Evolutionary conservation across 2,329 filamentous ascomycete species (phyloP).

Genomic region (Furcasterigmium furcatum): DNA sequence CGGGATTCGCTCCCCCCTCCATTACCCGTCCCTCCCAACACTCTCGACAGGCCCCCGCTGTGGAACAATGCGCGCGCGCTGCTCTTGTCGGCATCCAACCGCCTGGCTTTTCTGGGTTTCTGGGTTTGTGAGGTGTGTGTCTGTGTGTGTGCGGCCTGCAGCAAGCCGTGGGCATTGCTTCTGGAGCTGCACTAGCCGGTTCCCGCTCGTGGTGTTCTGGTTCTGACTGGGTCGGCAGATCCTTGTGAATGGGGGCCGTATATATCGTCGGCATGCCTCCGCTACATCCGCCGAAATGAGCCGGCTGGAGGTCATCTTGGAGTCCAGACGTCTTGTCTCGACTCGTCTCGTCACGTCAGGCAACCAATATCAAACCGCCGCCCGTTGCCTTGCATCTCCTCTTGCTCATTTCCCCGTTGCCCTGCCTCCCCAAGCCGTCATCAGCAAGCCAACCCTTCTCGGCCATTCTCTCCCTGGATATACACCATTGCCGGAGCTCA

Average conservation of each 20-base stretch:
- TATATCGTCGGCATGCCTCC: not conserved
- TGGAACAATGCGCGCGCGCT: not conserved
- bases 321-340: too few relatives aligned
- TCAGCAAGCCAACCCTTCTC: too few relatives aligned
- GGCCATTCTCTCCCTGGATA: too few relatives aligned
- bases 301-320: too few relatives aligned
- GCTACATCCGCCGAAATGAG: not conserved
- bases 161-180: not conserved
- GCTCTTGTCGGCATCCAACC: not conserved
- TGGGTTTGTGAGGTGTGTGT: not conserved
- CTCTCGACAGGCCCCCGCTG: not conserved
- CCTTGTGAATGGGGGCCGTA: not conserved
- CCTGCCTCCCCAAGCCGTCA: too few relatives aligned
- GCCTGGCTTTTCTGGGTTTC: not conserved
- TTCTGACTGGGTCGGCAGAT: not conserved
- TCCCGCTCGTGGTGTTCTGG: not conserved
- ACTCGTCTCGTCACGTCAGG: too few relatives aligned
- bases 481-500: too few relatives aligned
- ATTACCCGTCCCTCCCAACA: not conserved
- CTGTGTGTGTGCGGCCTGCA: too few relatives aligned
- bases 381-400: too few relatives aligned
- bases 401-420: too few relatives aligned
- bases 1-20: constrained; percentile 9
- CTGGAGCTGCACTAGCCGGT: not conserved
- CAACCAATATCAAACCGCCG: too few relatives aligned